These are phyloP conservation scores for Teratosphaeria destructans DNA, from an alignment of 2,329 filamentous ascomycete genomes.

Conservation along the genomic window DNA sequence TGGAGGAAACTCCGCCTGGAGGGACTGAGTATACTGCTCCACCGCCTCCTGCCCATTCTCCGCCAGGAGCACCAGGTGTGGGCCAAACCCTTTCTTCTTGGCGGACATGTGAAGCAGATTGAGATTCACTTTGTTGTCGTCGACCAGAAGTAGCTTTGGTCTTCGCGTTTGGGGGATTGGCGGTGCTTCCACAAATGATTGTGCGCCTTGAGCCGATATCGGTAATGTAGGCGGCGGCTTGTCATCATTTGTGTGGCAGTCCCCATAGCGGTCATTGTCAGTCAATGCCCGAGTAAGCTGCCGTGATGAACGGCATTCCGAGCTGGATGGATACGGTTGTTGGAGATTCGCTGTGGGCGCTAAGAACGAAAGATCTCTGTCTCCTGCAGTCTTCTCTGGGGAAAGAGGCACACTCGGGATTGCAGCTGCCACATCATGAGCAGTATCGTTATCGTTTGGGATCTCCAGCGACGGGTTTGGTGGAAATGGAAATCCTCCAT, in stretches of 20 bases:
- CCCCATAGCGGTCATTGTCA: not conserved
- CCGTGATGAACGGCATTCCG: not conserved
- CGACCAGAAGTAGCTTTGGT: slow-evolving; percentile 13
- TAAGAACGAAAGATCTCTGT: not conserved
- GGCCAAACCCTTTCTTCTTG: slow-evolving; percentile 16
- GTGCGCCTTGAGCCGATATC: not conserved
- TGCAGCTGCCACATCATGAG: not conserved
- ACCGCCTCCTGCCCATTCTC: slow-evolving; percentile 40
- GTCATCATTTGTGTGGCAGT: not conserved
- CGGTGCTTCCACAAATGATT: not conserved
- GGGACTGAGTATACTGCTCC: slow-evolving; percentile 26
- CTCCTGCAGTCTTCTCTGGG: not conserved
- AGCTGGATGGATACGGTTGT: not conserved
- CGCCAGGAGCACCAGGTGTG: slow-evolving; percentile 24
- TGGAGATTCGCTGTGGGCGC: not conserved
- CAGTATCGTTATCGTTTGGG: not conserved
- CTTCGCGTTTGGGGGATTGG: not conserved
- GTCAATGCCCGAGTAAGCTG: not conserved
- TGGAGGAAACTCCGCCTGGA: slow-evolving; percentile 22
- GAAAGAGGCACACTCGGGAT: not conserved
- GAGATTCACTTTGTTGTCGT: slow-evolving; percentile 21
- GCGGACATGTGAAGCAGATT: slow-evolving; percentile 25
- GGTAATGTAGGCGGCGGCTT: not conserved
- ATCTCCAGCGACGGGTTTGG: not conserved
- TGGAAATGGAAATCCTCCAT: not conserved